Conservation (phyloP, 805 yeast genomes). For the Yueomyces sp. region DNA sequence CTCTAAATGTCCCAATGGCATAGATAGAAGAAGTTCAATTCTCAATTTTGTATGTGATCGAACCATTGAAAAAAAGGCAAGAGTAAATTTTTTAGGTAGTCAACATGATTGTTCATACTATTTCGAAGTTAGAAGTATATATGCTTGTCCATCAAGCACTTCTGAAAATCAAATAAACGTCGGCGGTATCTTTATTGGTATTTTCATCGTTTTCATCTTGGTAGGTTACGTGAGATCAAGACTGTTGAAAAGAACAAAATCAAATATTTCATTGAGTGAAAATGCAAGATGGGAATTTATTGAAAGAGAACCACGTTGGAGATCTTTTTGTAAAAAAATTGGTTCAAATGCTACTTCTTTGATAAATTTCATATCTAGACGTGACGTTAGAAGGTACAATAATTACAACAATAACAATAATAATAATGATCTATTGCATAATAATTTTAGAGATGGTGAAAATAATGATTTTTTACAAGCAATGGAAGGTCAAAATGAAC, state of each 20-base stretch:
- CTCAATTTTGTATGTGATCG: slow-evolving; percentile 66
- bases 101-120: slow-evolving; percentile 67
- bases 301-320: slow-evolving; percentile 8
- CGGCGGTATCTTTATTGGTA: slow-evolving; percentile 49
- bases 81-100: slow-evolving; percentile 56
- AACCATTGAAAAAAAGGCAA: slow-evolving; percentile 34
- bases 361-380: not conserved
- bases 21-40: slow-evolving; percentile 47
- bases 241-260: slow-evolving; percentile 11
- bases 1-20: slow-evolving; percentile 43
- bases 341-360: slow-evolving; percentile 1
- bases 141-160: slow-evolving; percentile 75
- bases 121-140: slow-evolving; percentile 73
- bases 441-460: not conserved
- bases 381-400: not conserved
- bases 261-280: not conserved
- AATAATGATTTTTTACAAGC: not conserved
- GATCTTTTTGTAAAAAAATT: slow-evolving; percentile 4
- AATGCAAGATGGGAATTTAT: slow-evolving; percentile 17
- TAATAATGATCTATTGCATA: too few relatives aligned
- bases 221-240: slow-evolving; percentile 29
- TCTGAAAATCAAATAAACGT: slow-evolving; percentile 51
- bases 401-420: too few relatives aligned
- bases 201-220: slow-evolving; percentile 28
- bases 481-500: not conserved